Evolutionary conservation across 1,284 basidiomycete genomes (phyloP).

Genomic region (Inonotus obliquus): DNA sequence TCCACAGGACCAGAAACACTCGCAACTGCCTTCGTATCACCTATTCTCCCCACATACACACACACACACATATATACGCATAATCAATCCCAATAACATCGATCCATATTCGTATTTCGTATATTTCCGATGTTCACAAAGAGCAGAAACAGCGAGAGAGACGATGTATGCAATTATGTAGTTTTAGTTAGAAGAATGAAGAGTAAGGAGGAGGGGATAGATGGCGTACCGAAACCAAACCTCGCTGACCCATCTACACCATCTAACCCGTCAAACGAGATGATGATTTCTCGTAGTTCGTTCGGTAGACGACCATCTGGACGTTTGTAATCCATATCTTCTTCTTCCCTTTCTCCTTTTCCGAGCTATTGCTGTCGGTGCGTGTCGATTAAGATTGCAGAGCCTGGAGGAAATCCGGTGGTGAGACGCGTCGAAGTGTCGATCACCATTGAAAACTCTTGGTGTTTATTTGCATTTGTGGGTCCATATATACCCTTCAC

Average conservation of each 20-base stretch:
- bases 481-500: background rate
- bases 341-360: too few relatives aligned
- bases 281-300: constrained; percentile 26
- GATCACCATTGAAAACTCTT: background rate
- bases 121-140: too few relatives aligned
- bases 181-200: background rate
- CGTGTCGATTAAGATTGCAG: too few relatives aligned
- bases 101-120: too few relatives aligned
- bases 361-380: background rate
- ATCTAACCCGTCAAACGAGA: constrained; percentile 43
- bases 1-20: constrained; percentile 78
- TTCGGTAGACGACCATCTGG: constrained; percentile 27
- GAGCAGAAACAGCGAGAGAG: too few relatives aligned
- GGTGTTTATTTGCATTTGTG: background rate
- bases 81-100: too few relatives aligned
- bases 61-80: background rate
- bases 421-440: background rate
- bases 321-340: constrained; percentile 20
- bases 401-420: background rate
- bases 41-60: constrained; percentile 25
- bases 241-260: constrained; percentile 63
- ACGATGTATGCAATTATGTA: too few relatives aligned
- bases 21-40: constrained; percentile 48
- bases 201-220: background rate
- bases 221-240: constrained; percentile 51